A percentile compares a stretch with the other conserved stretches of the same genome.
phyloP scores from a whole-genome alignment of 805 yeast genomes.

The Candida gorgasii region DNA sequence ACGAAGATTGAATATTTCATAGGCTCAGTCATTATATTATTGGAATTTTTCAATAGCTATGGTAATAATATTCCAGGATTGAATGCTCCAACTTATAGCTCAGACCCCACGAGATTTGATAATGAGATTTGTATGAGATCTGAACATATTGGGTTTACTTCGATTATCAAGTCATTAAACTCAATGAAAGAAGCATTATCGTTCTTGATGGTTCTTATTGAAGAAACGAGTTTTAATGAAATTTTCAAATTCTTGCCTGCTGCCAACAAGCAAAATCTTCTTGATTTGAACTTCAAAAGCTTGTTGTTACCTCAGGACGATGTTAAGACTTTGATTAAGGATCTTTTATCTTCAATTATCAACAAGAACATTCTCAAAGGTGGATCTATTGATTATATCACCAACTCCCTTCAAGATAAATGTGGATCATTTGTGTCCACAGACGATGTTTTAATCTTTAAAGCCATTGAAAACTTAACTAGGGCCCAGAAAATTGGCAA shows the following conservation, averaged over 20 bases:
- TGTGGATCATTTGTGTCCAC: conserved; percentile 95
- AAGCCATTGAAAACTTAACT: conserved; percentile 89
- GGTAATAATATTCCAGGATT: conserved; percentile 62
- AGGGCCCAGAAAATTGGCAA: conserved; percentile 76
- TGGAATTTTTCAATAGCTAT: conserved; percentile 69
- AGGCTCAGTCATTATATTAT: conserved; percentile 67
- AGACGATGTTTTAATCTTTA: conserved; percentile 88
- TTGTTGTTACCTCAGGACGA: conserved; percentile 70
- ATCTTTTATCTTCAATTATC: conserved; percentile 83
- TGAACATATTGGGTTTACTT: conserved; percentile 83
- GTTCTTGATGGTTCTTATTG: conserved; percentile 76
- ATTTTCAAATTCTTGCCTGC: conserved; percentile 67
- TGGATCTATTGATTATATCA: conserved; percentile 88
- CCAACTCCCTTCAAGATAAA: conserved; percentile 82
- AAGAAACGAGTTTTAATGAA: conserved; percentile 67
- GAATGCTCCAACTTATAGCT: conserved; percentile 55
- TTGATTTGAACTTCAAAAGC: conserved; percentile 68
- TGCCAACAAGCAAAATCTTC: conserved; percentile 67
- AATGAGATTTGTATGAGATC: conserved; percentile 79
- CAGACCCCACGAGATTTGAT: conserved; percentile 49
- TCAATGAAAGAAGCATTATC: conserved; percentile 89
- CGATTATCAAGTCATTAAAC: conserved; percentile 70
- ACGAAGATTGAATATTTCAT: conserved; percentile 64
- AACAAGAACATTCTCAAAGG: conserved; percentile 88
- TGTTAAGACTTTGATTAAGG: conserved; percentile 71